These are phyloP conservation scores for Sugiyamaella qingdaonensis DNA, from an alignment of 805 yeast species.

Conservation along the genomic window DNA sequence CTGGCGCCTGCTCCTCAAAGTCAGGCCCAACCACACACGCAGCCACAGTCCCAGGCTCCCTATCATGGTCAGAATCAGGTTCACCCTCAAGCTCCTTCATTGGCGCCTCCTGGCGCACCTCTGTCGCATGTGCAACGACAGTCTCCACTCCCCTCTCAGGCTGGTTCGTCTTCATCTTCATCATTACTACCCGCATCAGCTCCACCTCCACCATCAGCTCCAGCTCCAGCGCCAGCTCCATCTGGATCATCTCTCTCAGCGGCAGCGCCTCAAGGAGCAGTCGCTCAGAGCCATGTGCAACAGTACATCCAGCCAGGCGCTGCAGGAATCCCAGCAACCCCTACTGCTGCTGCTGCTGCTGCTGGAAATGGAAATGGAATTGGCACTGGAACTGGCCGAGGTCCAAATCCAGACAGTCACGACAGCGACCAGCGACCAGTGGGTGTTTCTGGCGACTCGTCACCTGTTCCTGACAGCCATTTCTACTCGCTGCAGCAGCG, in stretches of 20 bases:
- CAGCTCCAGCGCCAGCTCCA: not conserved
- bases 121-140: not conserved
- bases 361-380: not conserved
- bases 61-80: too few relatives aligned
- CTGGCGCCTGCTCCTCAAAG: constrained; percentile 11
- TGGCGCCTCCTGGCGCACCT: not conserved
- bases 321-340: not conserved
- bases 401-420: not conserved
- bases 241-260: not conserved
- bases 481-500: not conserved
- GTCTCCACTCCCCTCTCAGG: not conserved
- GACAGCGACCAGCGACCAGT: not conserved
- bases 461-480: not conserved
- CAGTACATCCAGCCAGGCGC: not conserved
- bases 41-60: too few relatives aligned
- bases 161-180: not conserved
- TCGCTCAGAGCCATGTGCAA: not conserved
- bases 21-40: not conserved
- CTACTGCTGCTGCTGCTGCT: not conserved
- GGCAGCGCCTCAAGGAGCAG: not conserved
- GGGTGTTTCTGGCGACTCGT: not conserved
- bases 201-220: not conserved
- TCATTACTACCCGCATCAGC: too few relatives aligned
- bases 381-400: not conserved
- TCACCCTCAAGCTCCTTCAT: not conserved